These are phyloP conservation scores for Botrytis tulipae DNA, from an alignment of 2,329 filamentous ascomycete genomes.

Conservation along the genomic window DNA sequence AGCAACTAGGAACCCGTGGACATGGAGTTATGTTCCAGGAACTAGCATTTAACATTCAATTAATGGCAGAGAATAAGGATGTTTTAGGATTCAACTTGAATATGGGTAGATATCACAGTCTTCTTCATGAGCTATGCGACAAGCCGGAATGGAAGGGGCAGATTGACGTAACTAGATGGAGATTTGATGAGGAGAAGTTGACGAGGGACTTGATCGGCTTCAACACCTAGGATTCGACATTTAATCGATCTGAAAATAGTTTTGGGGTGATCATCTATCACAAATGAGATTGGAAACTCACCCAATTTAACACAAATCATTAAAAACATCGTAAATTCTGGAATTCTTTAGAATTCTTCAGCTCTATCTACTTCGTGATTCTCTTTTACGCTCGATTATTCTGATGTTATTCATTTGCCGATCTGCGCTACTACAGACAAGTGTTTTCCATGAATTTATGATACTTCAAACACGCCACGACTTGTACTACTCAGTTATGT, in stretches of 20 bases:
- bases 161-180: not conserved
- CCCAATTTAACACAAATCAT: not conserved
- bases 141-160: not conserved
- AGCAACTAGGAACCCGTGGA: not conserved
- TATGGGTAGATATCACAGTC: not conserved
- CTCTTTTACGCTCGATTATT: not conserved
- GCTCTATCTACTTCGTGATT: fast-evolving
- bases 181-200: not conserved
- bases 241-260: no score
- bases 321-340: not conserved
- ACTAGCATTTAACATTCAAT: not conserved
- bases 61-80: not conserved
- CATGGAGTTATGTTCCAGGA: conserved; percentile 7
- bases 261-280: not conserved
- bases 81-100: not conserved
- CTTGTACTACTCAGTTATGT: not conserved
- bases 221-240: not conserved
- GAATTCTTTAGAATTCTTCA: no score
- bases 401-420: no score
- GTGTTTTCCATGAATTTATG: not conserved
- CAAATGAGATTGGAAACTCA: not conserved
- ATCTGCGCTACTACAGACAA: not conserved
- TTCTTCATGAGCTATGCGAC: not conserved
- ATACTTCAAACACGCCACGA: not conserved
- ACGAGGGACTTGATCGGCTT: not conserved